A percentile compares a stretch with the other conserved stretches of the same genome.
Evolutionary conservation across 1,139 yeast genomes (phyloP).

Genomic region (Hyphopichia pseudoburtonii): DNA sequence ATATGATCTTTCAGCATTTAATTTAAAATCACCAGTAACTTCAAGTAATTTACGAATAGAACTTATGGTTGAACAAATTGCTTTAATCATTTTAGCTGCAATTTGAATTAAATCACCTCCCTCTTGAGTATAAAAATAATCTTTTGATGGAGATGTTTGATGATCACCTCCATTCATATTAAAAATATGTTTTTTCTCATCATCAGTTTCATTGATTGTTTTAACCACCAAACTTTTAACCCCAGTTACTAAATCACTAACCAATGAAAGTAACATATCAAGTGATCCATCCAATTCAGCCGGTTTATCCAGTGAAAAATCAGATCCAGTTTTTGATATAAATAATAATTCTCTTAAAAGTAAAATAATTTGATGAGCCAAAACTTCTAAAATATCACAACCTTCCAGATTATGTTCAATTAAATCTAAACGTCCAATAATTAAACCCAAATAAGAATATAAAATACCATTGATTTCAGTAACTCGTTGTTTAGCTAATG

Average conservation of each 20-base stretch:
- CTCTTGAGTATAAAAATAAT: constrained; percentile 60
- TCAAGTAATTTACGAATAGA: constrained; percentile 45
- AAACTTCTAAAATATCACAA: constrained; percentile 62
- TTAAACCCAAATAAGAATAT: constrained; percentile 67
- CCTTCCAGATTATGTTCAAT: constrained; percentile 72
- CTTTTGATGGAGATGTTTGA: constrained; percentile 12
- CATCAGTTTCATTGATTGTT: constrained; percentile 44
- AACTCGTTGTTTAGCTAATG: constrained; percentile 67
- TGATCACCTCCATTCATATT: constrained; percentile 4
- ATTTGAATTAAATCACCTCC: constrained; percentile 65
- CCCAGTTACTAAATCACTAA: constrained; percentile 63
- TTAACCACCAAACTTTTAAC: constrained; percentile 62
- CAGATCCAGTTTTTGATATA: constrained; percentile 58
- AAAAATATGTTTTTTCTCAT: constrained; percentile 17
- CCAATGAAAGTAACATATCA: constrained; percentile 57
- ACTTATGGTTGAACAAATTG: constrained; percentile 50
- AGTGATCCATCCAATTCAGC: constrained; percentile 54
- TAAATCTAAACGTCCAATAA: constrained; percentile 71
- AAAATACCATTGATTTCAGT: constrained; percentile 74
- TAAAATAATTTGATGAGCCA: constrained; percentile 67
- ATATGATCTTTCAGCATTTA: constrained; percentile 64
- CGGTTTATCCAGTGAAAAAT: constrained; percentile 40
- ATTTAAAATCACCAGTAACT: constrained; percentile 69
- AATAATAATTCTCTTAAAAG: constrained; percentile 63
- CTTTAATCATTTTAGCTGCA: constrained; percentile 62